phyloP scores from a whole-genome alignment of 768 basidiomycete genomes.

The Trichaptum fuscoviolaceum region DNA sequence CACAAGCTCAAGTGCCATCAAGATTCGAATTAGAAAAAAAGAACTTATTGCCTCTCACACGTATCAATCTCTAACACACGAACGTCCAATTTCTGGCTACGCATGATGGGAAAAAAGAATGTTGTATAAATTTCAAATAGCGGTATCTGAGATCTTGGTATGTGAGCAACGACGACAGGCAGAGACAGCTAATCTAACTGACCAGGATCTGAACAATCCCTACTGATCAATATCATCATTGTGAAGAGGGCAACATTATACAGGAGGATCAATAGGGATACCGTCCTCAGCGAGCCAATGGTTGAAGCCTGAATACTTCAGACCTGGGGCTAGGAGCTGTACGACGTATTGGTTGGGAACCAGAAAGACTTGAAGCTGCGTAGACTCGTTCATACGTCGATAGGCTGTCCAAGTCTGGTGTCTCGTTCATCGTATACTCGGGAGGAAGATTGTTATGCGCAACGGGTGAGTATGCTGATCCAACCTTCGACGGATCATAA shows the following conservation, averaged over 20 bases:
- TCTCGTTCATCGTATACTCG: background rate
- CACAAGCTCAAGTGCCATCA: too few relatives aligned
- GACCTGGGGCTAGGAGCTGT: background rate
- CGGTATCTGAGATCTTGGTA: too few relatives aligned
- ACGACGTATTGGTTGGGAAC: background rate
- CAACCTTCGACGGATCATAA: background rate
- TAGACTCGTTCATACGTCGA: background rate
- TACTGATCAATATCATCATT: background rate
- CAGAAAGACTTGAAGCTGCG: background rate
- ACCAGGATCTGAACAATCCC: background rate
- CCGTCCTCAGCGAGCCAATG: background rate
- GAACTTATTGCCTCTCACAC: too few relatives aligned
- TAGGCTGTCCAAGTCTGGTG: background rate
- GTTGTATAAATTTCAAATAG: too few relatives aligned
- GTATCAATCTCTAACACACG: too few relatives aligned
- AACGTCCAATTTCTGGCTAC: too few relatives aligned
- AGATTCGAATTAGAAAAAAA: too few relatives aligned
- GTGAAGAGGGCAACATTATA: background rate
- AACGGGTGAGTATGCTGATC: background rate
- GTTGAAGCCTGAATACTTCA: background rate
- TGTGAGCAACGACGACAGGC: too few relatives aligned
- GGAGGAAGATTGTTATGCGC: background rate
- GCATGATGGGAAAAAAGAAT: too few relatives aligned
- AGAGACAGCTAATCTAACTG: too few relatives aligned
- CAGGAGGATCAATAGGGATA: too few relatives aligned